phyloP scores from a whole-genome alignment of 2,329 filamentous ascomycete species.

The Rhynchosporium agropyri region DNA sequence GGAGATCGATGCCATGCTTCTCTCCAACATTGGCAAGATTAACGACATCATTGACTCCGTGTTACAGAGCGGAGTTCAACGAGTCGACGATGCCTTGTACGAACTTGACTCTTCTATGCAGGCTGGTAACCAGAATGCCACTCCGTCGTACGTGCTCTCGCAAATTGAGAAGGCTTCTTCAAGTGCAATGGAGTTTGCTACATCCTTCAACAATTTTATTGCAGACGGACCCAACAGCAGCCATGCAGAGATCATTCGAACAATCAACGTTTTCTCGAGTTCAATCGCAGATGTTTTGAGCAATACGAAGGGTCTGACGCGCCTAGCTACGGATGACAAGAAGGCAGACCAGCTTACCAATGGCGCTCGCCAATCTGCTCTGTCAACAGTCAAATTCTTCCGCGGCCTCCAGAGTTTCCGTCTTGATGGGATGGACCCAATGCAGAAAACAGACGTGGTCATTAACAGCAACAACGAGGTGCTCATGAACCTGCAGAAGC shows the following conservation, averaged over 20 bases:
- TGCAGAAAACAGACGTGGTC: conserved; percentile 95
- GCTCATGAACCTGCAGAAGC: conserved; percentile 86
- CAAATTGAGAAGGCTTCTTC: conserved; percentile 96
- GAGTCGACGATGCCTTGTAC: conserved; percentile 95
- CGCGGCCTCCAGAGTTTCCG: conserved; percentile 91
- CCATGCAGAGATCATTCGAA: conserved; percentile 89
- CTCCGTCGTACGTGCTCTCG: conserved; percentile 89
- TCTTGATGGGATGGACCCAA: conserved; percentile 83
- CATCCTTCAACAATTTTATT: conserved; percentile 97
- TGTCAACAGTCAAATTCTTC: conserved; percentile 92
- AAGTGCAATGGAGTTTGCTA: conserved; percentile 95
- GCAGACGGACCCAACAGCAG: conserved; percentile 91
- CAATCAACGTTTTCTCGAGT: conserved; percentile 86
- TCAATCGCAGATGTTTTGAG: conserved; percentile 91
- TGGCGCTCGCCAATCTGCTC: conserved; percentile 80
- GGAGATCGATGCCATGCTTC: conserved; percentile 86
- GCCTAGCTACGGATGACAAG: conserved; percentile 93
- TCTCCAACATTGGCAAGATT: conserved; percentile 87
- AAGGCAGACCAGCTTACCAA: conserved; percentile 85
- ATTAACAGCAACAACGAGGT: conserved; percentile 98
- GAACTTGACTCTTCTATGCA: conserved; percentile 98
- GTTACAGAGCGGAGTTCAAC: conserved; percentile 85
- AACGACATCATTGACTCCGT: conserved; percentile 98
- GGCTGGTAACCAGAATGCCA: conserved; percentile 97
- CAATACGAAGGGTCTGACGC: conserved; percentile 93